Percentiles rank a stretch among this genome's conserved stretches.
Evolutionary conservation across 2,329 filamentous ascomycete genomes (phyloP).

Genomic region (Colletotrichum sansevieriae): DNA sequence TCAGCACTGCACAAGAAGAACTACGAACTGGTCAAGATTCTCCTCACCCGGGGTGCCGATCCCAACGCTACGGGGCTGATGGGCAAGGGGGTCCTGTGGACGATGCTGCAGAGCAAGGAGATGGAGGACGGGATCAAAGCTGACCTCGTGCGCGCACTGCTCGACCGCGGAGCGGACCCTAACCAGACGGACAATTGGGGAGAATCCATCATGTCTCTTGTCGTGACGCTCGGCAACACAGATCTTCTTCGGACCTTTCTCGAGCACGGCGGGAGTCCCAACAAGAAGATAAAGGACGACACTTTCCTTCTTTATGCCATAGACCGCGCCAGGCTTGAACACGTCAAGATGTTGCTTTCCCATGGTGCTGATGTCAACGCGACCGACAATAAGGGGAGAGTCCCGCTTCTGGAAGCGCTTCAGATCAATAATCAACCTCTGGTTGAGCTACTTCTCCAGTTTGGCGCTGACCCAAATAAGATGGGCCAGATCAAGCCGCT

Average conservation of each 20-base stretch:
- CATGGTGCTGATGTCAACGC: conserved; percentile 51
- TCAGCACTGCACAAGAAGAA: conserved; percentile 50
- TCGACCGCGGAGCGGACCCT: conserved; percentile 37
- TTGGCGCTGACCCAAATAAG: conserved; percentile 42
- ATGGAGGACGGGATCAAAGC: conserved; percentile 30
- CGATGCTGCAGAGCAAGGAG: conserved; percentile 31
- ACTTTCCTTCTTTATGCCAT: conserved; percentile 51
- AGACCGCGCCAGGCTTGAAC: conserved; percentile 44
- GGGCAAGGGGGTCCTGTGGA: conserved; percentile 33
- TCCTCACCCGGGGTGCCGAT: conserved; percentile 43
- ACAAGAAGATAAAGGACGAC: conserved; percentile 35
- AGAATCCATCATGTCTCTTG: conserved; percentile 44
- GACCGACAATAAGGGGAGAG: conserved; percentile 34
- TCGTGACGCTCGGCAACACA: conserved; percentile 33
- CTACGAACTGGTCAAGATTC: conserved; percentile 38
- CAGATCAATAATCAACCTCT: conserved; percentile 40
- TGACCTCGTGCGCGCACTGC: conserved; percentile 19
- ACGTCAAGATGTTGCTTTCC: conserved; percentile 47
- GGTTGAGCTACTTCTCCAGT: conserved; percentile 38
- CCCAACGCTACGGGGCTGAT: conserved; percentile 39
- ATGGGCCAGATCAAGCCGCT: conserved; percentile 30
- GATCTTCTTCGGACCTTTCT: conserved; percentile 39
- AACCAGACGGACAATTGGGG: conserved; percentile 46
- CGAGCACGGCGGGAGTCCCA: conserved; percentile 40
- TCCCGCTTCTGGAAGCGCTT: conserved; percentile 45